Base-by-base conservation (phyloP, 768 basidiomycete species). In the Mycena galopus region DNA sequence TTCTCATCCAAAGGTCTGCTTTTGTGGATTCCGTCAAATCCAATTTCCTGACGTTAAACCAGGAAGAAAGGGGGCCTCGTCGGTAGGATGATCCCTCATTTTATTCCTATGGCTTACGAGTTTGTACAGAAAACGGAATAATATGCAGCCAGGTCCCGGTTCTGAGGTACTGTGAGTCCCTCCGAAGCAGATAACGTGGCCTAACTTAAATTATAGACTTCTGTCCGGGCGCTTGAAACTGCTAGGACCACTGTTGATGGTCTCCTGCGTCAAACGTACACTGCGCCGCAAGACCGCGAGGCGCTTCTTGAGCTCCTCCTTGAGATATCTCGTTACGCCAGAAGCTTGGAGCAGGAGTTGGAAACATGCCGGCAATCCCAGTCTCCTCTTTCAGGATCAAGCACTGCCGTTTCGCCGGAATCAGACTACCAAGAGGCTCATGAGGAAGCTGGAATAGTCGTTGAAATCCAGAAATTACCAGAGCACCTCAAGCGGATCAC, bases 311-410 rank as follows among this genome's bases (percentile, higher is more conserved):
- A 71, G 19, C 17, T 74, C 11, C 66, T 74, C 7, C 61, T 67
- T 35, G 55, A 71, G 17, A 42, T 74, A 17, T 66, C 73, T 42
- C 73, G 66, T 32, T 74, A 67, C 27, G 73, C 73, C 27, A 47
- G 65, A 47, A 53, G 33, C 27, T 35, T 74, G 21, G 65, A 74
- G 47, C 44, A 42, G 12, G 69, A 67, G 14, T 32, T 72, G n/a
- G 61, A 62, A 25, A 2, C 32, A 30, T 57, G 7, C 17, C 65
- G 65, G 6, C 69, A 62, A 27, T 55, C 65, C 19, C 70, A 66
- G 19, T 61, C 65, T 23, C 70, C 62, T 25, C 57, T 59, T n/a
- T 62, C 67, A 9, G 67, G 33, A 30, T 9, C 33, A 11, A 63
- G 39, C 44, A 65, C 21, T 7, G 29, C 44, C 29, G 55, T 64